Evolutionary conservation across 1,284 basidiomycete genomes (phyloP), one percentile per base, ranked within the genome.

Genomic region (Microbotryum scabiosae): DNA sequence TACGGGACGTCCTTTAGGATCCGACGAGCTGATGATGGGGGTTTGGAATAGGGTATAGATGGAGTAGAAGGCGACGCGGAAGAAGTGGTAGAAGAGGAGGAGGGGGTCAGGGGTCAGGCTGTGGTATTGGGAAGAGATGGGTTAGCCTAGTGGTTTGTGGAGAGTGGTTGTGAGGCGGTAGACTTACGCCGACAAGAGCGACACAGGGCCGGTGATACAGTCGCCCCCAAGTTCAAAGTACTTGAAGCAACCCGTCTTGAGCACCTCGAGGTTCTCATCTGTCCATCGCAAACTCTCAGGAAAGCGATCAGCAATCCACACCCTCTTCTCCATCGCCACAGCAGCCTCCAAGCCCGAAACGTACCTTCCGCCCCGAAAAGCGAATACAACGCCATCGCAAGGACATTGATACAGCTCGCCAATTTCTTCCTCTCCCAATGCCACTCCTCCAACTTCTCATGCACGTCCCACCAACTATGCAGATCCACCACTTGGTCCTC

Each of bases 181-280:
- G 14, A 76, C 83, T 64, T 72, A 90, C 88, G 83, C 90, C 23
- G 88, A 85, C 21, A 92, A 82, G 20, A 93, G 80, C 5, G 84
- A 86, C 16, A 97, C 91, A 1, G 96, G 96, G 1, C 88, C 94
- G 36, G 83, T 81, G 57, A 97, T 76, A 71, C 90, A 90, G 70
- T 90, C 84, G 0, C 94, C 96, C 25, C 94, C 94, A 8, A 83
- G 81, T 74, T 97, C 90, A 73, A 99, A 97, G 78, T 98, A 99
- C 73, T 90, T 90, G 82, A 98, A 97, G 77, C 96, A 98, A 0
- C 94, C 94, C 44, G 84, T 85, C 63, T 90, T 82, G 16, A 99
- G 83, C 0, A 94, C 85, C n/a, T 81, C 83, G 9, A 98, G 82
- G 55, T 82, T 79, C 57, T 85, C 84, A 67, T 86, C 89, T 90